A percentile compares a stretch with the other conserved stretches of the same genome.
Evolutionary conservation across 306 rosid species (phyloP).

Genomic region (Cucurbita maxima): DNA sequence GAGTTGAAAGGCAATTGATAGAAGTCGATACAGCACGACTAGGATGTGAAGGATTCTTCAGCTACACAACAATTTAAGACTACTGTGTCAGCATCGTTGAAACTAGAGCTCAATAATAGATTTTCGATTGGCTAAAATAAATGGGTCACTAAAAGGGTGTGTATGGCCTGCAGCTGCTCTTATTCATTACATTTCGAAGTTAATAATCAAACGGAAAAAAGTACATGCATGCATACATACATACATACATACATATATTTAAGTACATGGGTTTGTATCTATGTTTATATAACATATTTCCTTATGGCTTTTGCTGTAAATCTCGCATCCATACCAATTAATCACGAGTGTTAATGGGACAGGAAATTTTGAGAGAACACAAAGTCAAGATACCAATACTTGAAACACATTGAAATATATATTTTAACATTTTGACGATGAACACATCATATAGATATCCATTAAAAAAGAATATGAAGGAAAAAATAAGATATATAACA

Average conservation of each 20-base stretch:
- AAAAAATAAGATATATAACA: neutral
- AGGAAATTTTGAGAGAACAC: neutral
- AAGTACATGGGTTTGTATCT: neutral
- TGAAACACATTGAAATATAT: neutral
- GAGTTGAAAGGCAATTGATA: constrained; percentile 64
- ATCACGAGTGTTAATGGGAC: neutral
- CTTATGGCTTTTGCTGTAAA: neutral
- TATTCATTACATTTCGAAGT: neutral
- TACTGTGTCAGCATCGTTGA: neutral
- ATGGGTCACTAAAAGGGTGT: neutral
- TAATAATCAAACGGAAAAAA: neutral
- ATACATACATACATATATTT: no score
- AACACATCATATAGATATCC: neutral
- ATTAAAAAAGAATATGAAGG: neutral
- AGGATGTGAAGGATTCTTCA: constrained; percentile 89
- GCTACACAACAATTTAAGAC: constrained; percentile 25
- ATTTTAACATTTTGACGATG: neutral
- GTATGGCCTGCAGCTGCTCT: neutral
- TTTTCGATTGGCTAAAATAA: neutral
- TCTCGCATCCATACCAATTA: neutral
- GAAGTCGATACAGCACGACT: constrained; percentile 66
- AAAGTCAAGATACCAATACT: neutral
- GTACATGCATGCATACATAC: neutral
- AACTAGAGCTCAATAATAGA: neutral
- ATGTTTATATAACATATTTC: neutral